phyloP scores from a whole-genome alignment of 1,284 basidiomycete genomes.

The Cystobasidiaceae sp. region DNA sequence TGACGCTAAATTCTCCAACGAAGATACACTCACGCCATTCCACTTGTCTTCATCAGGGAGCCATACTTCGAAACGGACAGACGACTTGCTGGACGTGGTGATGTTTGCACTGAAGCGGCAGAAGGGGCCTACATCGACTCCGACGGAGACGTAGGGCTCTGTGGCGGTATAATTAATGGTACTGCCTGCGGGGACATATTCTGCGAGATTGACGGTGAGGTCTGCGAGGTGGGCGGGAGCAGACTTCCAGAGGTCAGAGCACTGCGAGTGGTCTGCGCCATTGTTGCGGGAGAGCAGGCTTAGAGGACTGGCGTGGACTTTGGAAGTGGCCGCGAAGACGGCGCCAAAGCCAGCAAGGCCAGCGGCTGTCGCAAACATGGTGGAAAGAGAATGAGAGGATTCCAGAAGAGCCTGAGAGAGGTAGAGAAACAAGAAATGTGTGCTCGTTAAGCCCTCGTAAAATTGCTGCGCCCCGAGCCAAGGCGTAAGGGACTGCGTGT shows the following conservation, averaged over 20 bases:
- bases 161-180: slow-evolving; percentile 15
- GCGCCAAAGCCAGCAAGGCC: too few relatives aligned
- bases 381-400: too few relatives aligned
- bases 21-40: slow-evolving; percentile 24
- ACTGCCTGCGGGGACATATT: slow-evolving; percentile 10
- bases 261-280: too few relatives aligned
- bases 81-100: slow-evolving; percentile 22
- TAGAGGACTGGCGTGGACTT: too few relatives aligned
- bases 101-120: slow-evolving; percentile 30
- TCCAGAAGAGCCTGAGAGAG: too few relatives aligned
- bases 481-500: too few relatives aligned
- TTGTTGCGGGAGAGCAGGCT: too few relatives aligned
- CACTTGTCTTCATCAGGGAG: slow-evolving; percentile 33
- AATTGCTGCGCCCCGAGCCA: slow-evolving; percentile 18
- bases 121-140: slow-evolving; percentile 8
- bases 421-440: slow-evolving; percentile 4
- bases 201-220: slow-evolving; percentile 19
- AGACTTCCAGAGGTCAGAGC: neutral
- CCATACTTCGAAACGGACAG: slow-evolving; percentile 40
- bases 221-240: slow-evolving; percentile 4
- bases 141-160: slow-evolving; percentile 6
- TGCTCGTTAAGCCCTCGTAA: slow-evolving; percentile 11
- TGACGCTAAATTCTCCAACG: neutral
- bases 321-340: too few relatives aligned
- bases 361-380: too few relatives aligned